Conservation (phyloP, 2,329 filamentous ascomycete genomes). For the Talaromyces sp. region DNA sequence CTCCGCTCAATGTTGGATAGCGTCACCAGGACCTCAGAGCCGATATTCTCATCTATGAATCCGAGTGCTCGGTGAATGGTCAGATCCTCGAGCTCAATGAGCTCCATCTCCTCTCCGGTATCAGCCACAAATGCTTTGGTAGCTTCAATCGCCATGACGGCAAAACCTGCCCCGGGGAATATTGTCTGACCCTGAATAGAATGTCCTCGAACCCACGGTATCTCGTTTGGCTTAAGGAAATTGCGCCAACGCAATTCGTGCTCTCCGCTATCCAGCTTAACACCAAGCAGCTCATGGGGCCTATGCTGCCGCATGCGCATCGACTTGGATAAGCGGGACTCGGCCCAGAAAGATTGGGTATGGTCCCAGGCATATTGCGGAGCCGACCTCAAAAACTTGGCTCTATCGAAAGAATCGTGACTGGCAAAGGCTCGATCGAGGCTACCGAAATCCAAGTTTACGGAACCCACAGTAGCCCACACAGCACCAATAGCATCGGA, state of each 20-base stretch:
- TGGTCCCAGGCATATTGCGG: constrained; percentile 22
- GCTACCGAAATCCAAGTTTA: neutral
- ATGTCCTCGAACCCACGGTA: constrained; percentile 33
- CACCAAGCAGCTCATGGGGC: constrained; percentile 13
- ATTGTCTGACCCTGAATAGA: constrained; percentile 28
- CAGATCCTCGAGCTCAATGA: constrained; percentile 2
- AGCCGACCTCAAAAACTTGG: neutral
- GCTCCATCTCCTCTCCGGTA: neutral
- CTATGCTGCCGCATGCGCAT: neutral
- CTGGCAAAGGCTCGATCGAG: neutral
- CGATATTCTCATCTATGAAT: neutral
- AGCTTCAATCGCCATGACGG: constrained; percentile 26
- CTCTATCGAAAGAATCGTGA: neutral
- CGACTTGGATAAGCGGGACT: constrained; percentile 18
- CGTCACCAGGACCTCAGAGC: constrained; percentile 2
- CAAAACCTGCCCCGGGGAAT: constrained; percentile 28
- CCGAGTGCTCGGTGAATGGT: neutral
- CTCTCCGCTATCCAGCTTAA: constrained; percentile 19
- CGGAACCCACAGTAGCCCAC: constrained; percentile 18
- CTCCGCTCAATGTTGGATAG: neutral
- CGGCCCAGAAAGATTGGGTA: constrained; percentile 10
- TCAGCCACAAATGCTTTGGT: neutral
- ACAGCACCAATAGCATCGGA: constrained; percentile 17
- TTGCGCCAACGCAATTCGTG: constrained; percentile 29
- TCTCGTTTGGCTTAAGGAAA: constrained; percentile 25